Evolutionary conservation across 1,139 yeast genomes (phyloP).

Genomic region (Tardiomyces digboiensis): DNA sequence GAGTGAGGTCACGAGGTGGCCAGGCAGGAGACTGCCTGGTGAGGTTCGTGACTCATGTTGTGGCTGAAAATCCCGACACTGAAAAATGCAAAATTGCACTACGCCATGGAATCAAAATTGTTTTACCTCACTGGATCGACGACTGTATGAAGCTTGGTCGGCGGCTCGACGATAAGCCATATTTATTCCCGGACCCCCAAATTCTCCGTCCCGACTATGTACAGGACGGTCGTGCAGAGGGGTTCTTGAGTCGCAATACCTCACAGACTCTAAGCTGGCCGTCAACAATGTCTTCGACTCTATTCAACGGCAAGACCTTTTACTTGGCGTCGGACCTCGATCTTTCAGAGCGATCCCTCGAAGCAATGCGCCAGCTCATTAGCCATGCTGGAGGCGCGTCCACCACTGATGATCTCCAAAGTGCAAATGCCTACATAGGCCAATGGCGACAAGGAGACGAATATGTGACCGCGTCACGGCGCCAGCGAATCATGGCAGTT

Average conservation of each 20-base stretch:
- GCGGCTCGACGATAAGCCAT: constrained; percentile 44
- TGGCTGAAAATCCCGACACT: constrained; percentile 47
- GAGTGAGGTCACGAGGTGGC: constrained; percentile 70
- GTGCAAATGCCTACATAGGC: constrained; percentile 53
- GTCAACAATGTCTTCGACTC: constrained; percentile 4
- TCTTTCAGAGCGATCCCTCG: constrained; percentile 9
- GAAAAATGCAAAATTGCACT: constrained; percentile 24
- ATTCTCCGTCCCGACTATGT: constrained; percentile 2
- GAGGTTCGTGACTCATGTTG: constrained; percentile 66
- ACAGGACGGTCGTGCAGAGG: background rate
- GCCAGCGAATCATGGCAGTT: constrained; percentile 26
- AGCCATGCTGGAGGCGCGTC: constrained; percentile 14
- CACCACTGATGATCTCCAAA: constrained; percentile 2
- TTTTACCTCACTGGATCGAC: constrained; percentile 62
- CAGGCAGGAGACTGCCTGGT: constrained; percentile 54
- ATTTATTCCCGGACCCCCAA: constrained; percentile 32
- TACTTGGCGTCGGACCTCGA: constrained; percentile 13
- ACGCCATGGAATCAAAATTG: constrained; percentile 43
- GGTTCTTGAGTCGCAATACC: background rate
- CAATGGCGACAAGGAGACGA: constrained; percentile 50
- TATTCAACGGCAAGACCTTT: constrained; percentile 11
- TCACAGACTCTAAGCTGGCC: background rate
- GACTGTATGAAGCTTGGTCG: constrained; percentile 51
- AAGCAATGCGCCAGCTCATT: constrained; percentile 11
- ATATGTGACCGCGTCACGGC: constrained; percentile 27